Base-by-base conservation (phyloP, 768 basidiomycete species). In the Phanerodontia chrysosporium region DNA sequence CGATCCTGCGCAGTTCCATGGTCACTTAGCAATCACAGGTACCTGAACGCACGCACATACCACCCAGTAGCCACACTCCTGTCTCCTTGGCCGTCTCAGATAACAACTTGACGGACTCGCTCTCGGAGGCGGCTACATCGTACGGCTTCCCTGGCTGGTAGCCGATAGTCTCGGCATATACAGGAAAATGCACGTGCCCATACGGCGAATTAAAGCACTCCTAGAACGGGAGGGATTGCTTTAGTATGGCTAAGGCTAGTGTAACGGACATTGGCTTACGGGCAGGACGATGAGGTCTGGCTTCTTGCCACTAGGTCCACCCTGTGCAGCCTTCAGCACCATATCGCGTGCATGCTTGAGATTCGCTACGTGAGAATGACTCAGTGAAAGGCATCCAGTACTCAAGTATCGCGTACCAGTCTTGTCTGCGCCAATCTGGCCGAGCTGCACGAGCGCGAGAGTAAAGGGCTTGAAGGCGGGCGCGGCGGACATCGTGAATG, bases 171-270 rank as follows among this genome's bases (percentile, higher is more conserved):
- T 96, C 95, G 0, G 92, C 90, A 65, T 94, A 89, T 9, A 84
- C 78, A 0, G 91, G 89, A 68, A 98, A 97, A 68, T 90, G 82
- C 2, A 76, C 74, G 64, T 86, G 83, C 0, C 91, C 90, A 64
- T 94, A 93, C 0, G 90, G 90, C 3, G 89, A 92, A 68, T 93
- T 91, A 73, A 93, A 95, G 72, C 85, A 92, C 82, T 91, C 92
- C 92, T 92, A 32, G 18, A n/a, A 25, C 2, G n/a, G n/a, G 4
- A 35, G 18, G 25, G n/a, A 46, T 46, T 46, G 45, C 45, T 21
- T 21, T n/a, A 21, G 45, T 46, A 7, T 7, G 8, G 25, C 45
- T 10, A 46, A 9, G 25, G 45, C 45, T 46, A 46, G 16, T 3
- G 6, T 35, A 51, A 24, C 29, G 51, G 7, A 51, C 14, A 24